Base-by-base conservation (phyloP, 75 land plant species). In the Picea sitchensis region DNA sequence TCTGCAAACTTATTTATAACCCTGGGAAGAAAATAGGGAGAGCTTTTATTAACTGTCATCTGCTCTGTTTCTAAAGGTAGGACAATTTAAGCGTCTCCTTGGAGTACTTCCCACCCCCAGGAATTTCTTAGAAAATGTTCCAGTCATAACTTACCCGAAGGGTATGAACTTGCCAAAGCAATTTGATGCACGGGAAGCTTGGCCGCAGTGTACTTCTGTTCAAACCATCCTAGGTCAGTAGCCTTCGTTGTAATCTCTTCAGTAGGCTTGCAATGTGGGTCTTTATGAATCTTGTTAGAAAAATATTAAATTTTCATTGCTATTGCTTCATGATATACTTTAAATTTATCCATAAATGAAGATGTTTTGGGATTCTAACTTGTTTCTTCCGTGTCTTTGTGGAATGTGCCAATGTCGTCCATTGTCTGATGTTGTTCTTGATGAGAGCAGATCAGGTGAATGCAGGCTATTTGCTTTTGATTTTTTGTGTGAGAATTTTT, bases 141-240 rank as follows among this genome's bases (percentile, higher is more conserved):
- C 88, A 78, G 82, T 91, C 15, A 62, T 75, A 62, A 73, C 80
- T 59, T 88, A 96, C 74, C 85, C 79, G 12, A 87, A 77, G 78
- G 76, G 83, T 31, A 6, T 85, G 9, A 85, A 86, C 41, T 84
- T 97, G 64, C 99, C 99, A 1, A 89, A 77, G 47, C 56, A 84
- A n/a, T 97, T 97, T 83, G 99, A 97, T 85, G 94, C 99, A 44
- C 86, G 99, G 76, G 80, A 82, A 30, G 90, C 88, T 51, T 97
- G 99, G 99, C 82, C 92, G 26, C 92, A 90, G 44, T 97, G 99
- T 68, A 67, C 82, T 68, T 87, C 90, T 8, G 86, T 95, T 51
- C 78, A 83, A 14, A 80, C 44, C 62, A 95, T 97, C 65, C 89
- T 97, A 80, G 98, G 98, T 96, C 8, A 78, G 89, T 51, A 51